Conservation (phyloP, 139 green algal species). For the Picochlorum costavermella region DNA sequence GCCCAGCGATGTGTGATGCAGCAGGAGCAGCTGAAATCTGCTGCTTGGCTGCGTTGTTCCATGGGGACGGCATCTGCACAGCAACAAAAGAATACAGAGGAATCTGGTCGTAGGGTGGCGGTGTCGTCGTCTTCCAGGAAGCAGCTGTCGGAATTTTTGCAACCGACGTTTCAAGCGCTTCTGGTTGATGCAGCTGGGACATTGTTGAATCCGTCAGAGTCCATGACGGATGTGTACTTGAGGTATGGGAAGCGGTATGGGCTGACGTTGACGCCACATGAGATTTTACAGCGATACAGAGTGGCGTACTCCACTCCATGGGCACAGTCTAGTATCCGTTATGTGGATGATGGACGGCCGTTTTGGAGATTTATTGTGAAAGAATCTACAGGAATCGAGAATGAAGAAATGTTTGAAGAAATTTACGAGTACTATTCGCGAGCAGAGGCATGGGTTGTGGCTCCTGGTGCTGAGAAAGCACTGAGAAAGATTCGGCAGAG, state of each 20-base stretch:
- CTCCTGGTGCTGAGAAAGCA: constrained; percentile 38
- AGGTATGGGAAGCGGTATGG: constrained; percentile 44
- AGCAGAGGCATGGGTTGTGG: constrained; percentile 43
- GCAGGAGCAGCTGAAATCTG: no score
- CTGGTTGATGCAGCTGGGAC: constrained; percentile 62
- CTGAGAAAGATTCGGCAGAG: constrained; percentile 42
- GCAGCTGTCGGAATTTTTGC: background rate
- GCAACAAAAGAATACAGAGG: background rate
- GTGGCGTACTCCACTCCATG: constrained; percentile 68
- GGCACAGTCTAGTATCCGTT: constrained; percentile 36
- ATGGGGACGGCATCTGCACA: background rate
- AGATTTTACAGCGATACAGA: constrained; percentile 57
- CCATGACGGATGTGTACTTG: constrained; percentile 53
- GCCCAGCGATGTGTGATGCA: no score
- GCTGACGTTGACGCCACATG: constrained; percentile 23
- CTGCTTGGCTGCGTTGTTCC: no score
- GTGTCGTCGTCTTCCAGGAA: no score
- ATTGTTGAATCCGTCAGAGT: constrained; percentile 47
- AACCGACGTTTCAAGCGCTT: constrained; percentile 30
- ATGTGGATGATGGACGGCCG: constrained; percentile 60
- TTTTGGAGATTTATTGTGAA: constrained; percentile 63
- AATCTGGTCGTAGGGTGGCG: no score
- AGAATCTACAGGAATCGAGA: constrained; percentile 37
- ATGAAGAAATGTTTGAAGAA: constrained; percentile 36
- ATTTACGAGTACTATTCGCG: constrained; percentile 61